Evolutionary conservation across 2,329 filamentous ascomycete genomes (phyloP), one percentile per base, ranked within the genome.

Genomic region (Byssothecium circinans): DNA sequence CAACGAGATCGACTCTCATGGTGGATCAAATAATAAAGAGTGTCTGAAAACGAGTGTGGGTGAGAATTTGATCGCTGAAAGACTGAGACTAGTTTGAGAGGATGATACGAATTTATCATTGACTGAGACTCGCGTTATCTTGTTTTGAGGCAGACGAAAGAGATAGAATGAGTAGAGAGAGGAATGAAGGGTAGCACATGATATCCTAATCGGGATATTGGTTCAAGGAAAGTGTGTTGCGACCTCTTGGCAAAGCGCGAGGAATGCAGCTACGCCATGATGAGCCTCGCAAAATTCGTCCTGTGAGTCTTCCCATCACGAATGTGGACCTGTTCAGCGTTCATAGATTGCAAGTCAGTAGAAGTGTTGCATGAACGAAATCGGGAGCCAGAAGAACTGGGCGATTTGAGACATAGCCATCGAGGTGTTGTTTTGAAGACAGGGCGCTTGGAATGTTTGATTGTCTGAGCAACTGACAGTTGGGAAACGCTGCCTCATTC

Each of bases 91-190:
- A 47, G 18, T 50, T 46, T 49, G 52, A 54, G 50, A 41, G 56
- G 55, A 47, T 51, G 47, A 44, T 55, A 52, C 50, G 45, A 49
- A 62, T 63, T 64, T 63, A 66, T 61, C 57, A 53, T 58, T 52
- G 46, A 47, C 33, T 44, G 45, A 50, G 41, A 49, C 42, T 22
- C 43, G 44, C 35, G 46, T 62, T 52, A 61, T 60, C 47, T 65
- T 67, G 59, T 66, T 61, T 54, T 62, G 53, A 43, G 36, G 27
- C 32, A 25, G 19, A 39, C 35, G 10, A 25, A 25, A 10, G 12
- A 32, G 14, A 32, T 5, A 45, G 37, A 17, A 43, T 30, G 44
- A 53, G 42, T 45, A 36, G 45, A 2, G 41, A 35, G 18, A 56
- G 60, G 58, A 65, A 65, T 59, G 58, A 41, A 53, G 37, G 43